These are phyloP conservation scores for Botryosphaeria dothidea DNA, from an alignment of 2,329 filamentous ascomycete genomes.

Conservation along the genomic window DNA sequence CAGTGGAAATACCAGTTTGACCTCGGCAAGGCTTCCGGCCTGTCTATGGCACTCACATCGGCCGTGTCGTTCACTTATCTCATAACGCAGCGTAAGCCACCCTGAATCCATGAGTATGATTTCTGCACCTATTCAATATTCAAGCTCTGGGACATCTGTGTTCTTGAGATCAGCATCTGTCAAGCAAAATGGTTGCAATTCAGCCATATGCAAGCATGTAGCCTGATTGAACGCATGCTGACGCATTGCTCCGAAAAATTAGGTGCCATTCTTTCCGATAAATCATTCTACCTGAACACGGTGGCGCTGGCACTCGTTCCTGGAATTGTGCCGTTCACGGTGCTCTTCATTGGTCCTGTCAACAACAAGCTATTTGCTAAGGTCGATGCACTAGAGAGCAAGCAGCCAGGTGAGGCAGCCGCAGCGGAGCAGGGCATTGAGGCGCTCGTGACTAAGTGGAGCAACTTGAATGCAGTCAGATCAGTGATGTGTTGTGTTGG, in stretches of 20 bases:
- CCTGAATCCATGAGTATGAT: neutral
- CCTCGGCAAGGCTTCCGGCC: conserved; percentile 24
- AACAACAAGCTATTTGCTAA: conserved; percentile 25
- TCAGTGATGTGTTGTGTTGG: neutral
- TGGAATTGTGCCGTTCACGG: conserved; percentile 29
- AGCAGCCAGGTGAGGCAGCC: conserved; percentile 2
- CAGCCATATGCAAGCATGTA: neutral
- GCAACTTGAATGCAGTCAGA: conserved; percentile 22
- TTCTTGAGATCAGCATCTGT: neutral
- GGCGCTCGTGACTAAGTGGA: conserved; percentile 27
- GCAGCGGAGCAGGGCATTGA: conserved; percentile 20
- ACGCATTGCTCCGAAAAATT: neutral
- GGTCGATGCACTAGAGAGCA: conserved; percentile 18
- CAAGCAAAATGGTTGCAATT: neutral
- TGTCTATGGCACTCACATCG: conserved; percentile 23
- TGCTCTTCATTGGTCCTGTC: conserved; percentile 25
- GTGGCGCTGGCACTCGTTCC: conserved; percentile 25
- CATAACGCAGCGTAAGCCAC: conserved; percentile 21
- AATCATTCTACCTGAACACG: conserved; percentile 24
- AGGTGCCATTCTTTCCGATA: conserved; percentile 7
- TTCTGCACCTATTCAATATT: neutral
- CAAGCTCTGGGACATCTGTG: neutral
- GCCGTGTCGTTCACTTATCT: conserved; percentile 20
- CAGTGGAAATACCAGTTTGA: conserved; percentile 28
- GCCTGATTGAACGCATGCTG: neutral